phyloP scores from a whole-genome alignment of 2,329 filamentous ascomycete species.

The Ceratocystis colombiana region DNA sequence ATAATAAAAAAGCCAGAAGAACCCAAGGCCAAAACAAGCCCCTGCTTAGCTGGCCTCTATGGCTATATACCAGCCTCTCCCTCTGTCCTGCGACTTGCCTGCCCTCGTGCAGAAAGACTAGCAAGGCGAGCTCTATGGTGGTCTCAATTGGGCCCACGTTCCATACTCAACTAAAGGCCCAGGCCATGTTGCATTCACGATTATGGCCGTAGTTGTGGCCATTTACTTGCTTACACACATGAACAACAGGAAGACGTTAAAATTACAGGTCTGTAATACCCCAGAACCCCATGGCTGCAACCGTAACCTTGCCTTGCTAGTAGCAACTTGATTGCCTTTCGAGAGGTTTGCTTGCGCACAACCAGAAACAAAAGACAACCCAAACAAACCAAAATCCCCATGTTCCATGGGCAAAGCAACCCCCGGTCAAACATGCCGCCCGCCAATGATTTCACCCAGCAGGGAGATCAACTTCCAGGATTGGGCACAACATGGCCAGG shows the following conservation, averaged over 20 bases:
- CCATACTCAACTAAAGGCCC: background rate
- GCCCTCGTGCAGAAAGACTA: background rate
- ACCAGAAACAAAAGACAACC: slow-evolving; percentile 3
- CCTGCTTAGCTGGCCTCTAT: background rate
- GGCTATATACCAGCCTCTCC: slow-evolving; percentile 1
- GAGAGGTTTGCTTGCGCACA: background rate
- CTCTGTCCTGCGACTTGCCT: background rate
- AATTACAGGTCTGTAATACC: too few relatives aligned
- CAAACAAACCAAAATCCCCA: background rate
- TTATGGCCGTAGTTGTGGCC: background rate
- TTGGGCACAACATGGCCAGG: background rate
- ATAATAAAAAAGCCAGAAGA: background rate
- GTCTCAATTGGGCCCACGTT: background rate
- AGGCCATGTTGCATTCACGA: background rate
- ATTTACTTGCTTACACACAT: background rate
- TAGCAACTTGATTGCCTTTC: background rate
- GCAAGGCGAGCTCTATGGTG: background rate
- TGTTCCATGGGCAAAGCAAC: background rate
- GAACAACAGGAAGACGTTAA: background rate
- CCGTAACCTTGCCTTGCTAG: background rate
- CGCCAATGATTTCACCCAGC: background rate
- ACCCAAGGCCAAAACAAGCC: slow-evolving; percentile 5
- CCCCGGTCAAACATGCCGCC: background rate
- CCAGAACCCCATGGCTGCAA: background rate
- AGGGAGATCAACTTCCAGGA: background rate